Conservation (phyloP, 495 filamentous ascomycete genomes). For the Hypoxylon fuscum region DNA sequence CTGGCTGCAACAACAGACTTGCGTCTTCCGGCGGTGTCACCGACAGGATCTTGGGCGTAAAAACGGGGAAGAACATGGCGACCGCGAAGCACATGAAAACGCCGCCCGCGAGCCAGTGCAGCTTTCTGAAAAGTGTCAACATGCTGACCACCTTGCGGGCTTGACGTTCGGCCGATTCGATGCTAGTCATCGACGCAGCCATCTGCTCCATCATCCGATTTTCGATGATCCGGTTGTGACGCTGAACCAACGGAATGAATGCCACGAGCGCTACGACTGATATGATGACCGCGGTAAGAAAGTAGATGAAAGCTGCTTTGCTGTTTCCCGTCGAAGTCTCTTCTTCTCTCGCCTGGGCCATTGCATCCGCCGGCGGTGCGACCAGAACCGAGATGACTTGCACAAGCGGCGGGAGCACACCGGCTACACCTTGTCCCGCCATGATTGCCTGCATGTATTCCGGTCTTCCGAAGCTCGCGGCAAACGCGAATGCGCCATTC, state of each 20-base stretch:
- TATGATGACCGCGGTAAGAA: slow-evolving; percentile 81
- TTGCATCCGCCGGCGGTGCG: slow-evolving; percentile 56
- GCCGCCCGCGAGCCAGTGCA: slow-evolving; percentile 73
- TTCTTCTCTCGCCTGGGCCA: slow-evolving; percentile 10
- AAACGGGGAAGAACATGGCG: slow-evolving; percentile 95
- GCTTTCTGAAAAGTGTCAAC: slow-evolving; percentile 71
- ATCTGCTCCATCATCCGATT: slow-evolving; percentile 48
- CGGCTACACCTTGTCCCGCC: slow-evolving; percentile 91
- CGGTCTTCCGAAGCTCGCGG: slow-evolving; percentile 79
- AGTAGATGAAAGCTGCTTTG: slow-evolving; percentile 87
- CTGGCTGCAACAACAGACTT: slow-evolving; percentile 68
- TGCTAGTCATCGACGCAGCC: slow-evolving; percentile 53
- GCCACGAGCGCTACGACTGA: slow-evolving; percentile 67
- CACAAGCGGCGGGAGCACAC: slow-evolving; percentile 87
- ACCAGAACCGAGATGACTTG: slow-evolving; percentile 85
- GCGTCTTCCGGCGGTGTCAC: slow-evolving; percentile 62
- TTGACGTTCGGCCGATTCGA: slow-evolving; percentile 56
- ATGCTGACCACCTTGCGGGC: slow-evolving; percentile 70
- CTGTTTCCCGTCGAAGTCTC: slow-evolving; percentile 44
- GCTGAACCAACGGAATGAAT: slow-evolving; percentile 59
- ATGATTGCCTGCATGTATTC: slow-evolving; percentile 97
- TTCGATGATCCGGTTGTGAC: slow-evolving; percentile 54
- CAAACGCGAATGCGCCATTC: slow-evolving; percentile 94
- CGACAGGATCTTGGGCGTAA: slow-evolving; percentile 82
- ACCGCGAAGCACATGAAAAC: slow-evolving; percentile 82